phyloP scores from a whole-genome alignment of 441 rosid genomes.

The Rhodomyrtus psidioides region DNA sequence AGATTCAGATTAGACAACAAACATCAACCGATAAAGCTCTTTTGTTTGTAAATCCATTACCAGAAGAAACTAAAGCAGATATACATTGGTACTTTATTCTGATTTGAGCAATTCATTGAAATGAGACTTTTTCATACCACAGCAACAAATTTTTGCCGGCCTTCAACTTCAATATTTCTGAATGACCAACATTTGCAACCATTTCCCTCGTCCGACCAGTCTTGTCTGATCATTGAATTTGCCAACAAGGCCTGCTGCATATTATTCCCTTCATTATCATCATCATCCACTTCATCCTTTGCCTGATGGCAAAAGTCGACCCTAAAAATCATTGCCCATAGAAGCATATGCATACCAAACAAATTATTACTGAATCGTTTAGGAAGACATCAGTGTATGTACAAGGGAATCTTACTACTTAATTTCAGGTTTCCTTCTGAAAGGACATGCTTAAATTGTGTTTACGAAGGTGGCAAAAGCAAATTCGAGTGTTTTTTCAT shows the following conservation, averaged over 20 bases:
- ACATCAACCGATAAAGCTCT: background rate
- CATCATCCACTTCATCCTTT: slow-evolving; percentile 35
- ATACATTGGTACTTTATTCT: background rate
- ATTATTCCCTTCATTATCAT: slow-evolving; percentile 28
- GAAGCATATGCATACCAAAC: slow-evolving; percentile 15
- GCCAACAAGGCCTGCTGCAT: slow-evolving; percentile 34
- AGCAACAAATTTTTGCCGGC: slow-evolving; percentile 50
- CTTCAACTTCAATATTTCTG: slow-evolving; percentile 36
- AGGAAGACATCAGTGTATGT: background rate
- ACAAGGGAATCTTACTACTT: background rate
- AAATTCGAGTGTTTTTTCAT: background rate
- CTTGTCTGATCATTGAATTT: slow-evolving; percentile 24
- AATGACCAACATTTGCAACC: slow-evolving; percentile 39
- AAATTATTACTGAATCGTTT: slow-evolving; percentile 1
- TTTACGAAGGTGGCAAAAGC: background rate
- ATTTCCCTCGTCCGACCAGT: slow-evolving; percentile 19
- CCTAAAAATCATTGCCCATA: slow-evolving; percentile 41
- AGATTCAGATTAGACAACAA: background rate
- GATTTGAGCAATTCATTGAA: background rate
- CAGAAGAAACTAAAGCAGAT: background rate
- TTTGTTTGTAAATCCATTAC: background rate
- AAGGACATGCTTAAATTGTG: background rate
- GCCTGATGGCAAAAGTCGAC: slow-evolving; percentile 89
- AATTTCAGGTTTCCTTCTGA: background rate
- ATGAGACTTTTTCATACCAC: slow-evolving; percentile 20